A percentile compares a stretch with the other conserved stretches of the same genome.
Conservation (phyloP, 2,329 filamentous ascomycete species). For the Metarhizium anisopliae region DNA sequence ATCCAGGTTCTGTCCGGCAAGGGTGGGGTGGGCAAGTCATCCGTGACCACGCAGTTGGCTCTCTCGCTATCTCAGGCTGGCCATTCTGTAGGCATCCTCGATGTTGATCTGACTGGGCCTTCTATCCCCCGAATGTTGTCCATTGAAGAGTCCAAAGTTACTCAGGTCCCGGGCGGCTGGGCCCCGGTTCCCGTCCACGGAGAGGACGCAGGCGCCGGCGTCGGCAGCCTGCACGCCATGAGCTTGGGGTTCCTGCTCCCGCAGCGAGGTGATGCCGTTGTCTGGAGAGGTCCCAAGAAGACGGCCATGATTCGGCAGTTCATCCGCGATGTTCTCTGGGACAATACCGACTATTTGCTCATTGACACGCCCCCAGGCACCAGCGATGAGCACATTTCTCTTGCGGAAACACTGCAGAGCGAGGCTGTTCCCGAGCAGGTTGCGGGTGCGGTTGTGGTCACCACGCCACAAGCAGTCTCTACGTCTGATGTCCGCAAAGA, state of each 20-base stretch:
- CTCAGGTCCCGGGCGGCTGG: constrained; percentile 87
- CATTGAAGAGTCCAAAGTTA: constrained; percentile 81
- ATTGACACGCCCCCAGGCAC: constrained; percentile 96
- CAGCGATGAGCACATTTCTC: constrained; percentile 92
- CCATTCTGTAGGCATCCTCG: constrained; percentile 85
- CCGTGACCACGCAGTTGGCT: constrained; percentile 91
- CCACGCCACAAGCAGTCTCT: constrained; percentile 88
- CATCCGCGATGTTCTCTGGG: constrained; percentile 83
- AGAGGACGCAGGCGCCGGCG: constrained; percentile 36
- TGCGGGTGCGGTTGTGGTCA: constrained; percentile 85
- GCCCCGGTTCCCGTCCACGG: constrained; percentile 78
- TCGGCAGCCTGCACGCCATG: constrained; percentile 72
- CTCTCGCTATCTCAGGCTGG: constrained; percentile 79
- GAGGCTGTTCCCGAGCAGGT: constrained; percentile 58
- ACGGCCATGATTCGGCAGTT: constrained; percentile 99
- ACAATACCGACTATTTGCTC: constrained; percentile 78
- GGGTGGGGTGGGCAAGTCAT: constrained; percentile 96
- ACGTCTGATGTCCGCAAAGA: constrained; percentile 93
- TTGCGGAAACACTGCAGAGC: constrained; percentile 74
- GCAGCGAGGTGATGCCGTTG: constrained; percentile 78
- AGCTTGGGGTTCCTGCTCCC: constrained; percentile 85
- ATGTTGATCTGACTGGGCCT: constrained; percentile 91
- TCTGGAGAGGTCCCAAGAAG: constrained; percentile 97
- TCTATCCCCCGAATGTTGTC: constrained; percentile 93
- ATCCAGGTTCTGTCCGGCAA: constrained; percentile 78